Base-by-base conservation (phyloP, 192 early-diverging fungal genomes). In the Haplosporangium gracile region DNA sequence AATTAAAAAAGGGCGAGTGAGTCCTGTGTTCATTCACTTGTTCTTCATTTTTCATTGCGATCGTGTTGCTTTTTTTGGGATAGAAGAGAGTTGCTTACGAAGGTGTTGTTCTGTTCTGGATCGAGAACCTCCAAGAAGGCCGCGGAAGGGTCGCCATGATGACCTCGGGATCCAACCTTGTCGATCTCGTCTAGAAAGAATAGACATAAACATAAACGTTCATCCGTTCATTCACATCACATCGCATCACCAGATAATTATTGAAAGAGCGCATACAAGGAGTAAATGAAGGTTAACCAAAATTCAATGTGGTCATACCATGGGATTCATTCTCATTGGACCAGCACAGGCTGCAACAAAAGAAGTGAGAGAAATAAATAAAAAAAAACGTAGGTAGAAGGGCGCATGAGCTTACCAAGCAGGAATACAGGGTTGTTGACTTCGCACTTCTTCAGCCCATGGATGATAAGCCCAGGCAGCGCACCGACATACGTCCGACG, bases 61-160 rank as follows among this genome's bases (percentile, higher is more conserved):
- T n/a, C 53, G 53, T 57, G 13, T 16, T 16, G 0, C 47, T 16
- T 20, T 20, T 18, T 60, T 10, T 36, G 36, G 16, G 26, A 26
- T 13, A 13, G 32, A 7, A 36, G 34, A 32, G 6, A 2, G 5
- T 40, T 24, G 26, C 82, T 78, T 83, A 83, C 82, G 81, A 97
- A 97, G 3, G 92, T 93, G 36, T 88, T 85, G 75, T 97, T 97
- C 85, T 97, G 96, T 79, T 97, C 96, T 13, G 96, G 95, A 87
- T 97, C 96, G 40, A 97, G 89, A 1, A 96, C 93, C 83, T 97
- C 96, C n/a, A 97, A 88, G 22, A 97, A 85, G n/a, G 96, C 96
- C 26, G 95, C 94, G 2, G 94, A 87, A 68, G 96, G 96, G 79
- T 97, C 95, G 2, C 96, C 96, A 55, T 95, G 91, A 45, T 88